Percentiles rank a stretch among this genome's conserved stretches.
phyloP scores from a whole-genome alignment of 176 grass and related monocot genomes.

The Guadua angustifolia region DNA sequence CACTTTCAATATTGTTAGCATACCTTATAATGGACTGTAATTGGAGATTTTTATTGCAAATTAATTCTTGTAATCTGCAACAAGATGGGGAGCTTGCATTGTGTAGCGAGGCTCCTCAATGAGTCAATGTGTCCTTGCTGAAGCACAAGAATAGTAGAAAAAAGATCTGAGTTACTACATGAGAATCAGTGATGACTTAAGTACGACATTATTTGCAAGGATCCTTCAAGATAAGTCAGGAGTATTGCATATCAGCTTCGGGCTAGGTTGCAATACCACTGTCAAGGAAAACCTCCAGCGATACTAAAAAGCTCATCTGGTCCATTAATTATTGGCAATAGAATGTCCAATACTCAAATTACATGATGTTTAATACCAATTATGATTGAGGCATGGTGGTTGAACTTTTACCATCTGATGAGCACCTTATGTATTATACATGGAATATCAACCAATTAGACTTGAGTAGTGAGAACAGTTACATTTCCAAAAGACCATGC shows the following conservation, averaged over 20 bases:
- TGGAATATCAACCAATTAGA: neutral
- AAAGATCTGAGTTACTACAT: neutral
- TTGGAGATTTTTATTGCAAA: constrained; percentile 12
- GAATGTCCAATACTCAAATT: neutral
- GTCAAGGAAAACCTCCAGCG: neutral
- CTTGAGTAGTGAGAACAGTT: neutral
- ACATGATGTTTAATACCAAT: neutral
- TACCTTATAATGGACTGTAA: neutral
- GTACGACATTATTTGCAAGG: neutral
- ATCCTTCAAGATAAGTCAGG: neutral
- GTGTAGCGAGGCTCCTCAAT: neutral
- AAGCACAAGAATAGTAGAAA: neutral
- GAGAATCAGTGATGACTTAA: neutral
- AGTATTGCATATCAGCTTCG: constrained; percentile 2
- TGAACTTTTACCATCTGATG: neutral
- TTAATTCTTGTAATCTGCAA: neutral
- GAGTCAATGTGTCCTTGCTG: neutral
- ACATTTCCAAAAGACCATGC: neutral
- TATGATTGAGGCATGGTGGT: neutral
- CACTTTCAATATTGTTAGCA: neutral
- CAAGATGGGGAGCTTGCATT: constrained; percentile 3
- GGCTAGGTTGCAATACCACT: constrained; percentile 3
- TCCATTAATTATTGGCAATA: neutral
- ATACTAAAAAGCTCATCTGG: neutral
- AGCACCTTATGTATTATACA: constrained; percentile 17